Percentiles rank a stretch among this genome's conserved stretches.
Evolutionary conservation across 371 early-diverging fungal genomes (phyloP).

Genomic region (Mucor plumbeus): DNA sequence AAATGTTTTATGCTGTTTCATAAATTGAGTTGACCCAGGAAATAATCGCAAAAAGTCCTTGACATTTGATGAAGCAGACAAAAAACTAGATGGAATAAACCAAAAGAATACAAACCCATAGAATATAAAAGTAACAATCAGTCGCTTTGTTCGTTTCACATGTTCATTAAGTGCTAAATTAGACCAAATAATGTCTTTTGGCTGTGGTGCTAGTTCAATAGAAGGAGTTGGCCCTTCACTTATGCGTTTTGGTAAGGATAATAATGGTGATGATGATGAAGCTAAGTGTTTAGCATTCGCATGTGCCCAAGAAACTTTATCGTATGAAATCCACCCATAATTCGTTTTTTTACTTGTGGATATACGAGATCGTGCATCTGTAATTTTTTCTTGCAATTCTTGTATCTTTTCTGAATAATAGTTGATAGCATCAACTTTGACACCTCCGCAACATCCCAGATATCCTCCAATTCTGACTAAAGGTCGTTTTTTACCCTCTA

Average conservation of each 20-base stretch:
- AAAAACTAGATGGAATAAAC: constrained; percentile 67
- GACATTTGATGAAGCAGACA: constrained; percentile 68
- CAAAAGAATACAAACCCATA: constrained; percentile 68
- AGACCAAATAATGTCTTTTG: constrained; percentile 83
- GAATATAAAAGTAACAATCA: constrained; percentile 62
- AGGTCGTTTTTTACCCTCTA: constrained; percentile 55
- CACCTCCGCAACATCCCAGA: constrained; percentile 56
- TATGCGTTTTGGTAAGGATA: constrained; percentile 14
- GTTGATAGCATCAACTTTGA: constrained; percentile 78
- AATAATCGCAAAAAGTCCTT: constrained; percentile 57
- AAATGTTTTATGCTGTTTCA: constrained; percentile 52
- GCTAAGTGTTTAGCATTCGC: constrained; percentile 50
- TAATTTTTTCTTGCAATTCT: constrained; percentile 67
- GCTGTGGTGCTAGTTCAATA: constrained; percentile 69
- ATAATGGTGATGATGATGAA: constrained; percentile 21
- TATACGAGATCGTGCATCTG: constrained; percentile 53
- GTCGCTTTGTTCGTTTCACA: constrained; percentile 60
- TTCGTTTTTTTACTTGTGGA: constrained; percentile 61
- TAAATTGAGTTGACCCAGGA: constrained; percentile 56
- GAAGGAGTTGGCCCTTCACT: constrained; percentile 9
- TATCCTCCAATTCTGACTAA: constrained; percentile 46
- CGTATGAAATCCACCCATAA: constrained; percentile 80
- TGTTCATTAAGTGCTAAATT: constrained; percentile 69
- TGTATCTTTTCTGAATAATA: constrained; percentile 71
- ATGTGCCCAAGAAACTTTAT: constrained; percentile 67